Percentiles rank a stretch among this genome's conserved stretches.
Evolutionary conservation across 768 basidiomycete species (phyloP).

Genomic region (Leucocoprinus birnbaumii): DNA sequence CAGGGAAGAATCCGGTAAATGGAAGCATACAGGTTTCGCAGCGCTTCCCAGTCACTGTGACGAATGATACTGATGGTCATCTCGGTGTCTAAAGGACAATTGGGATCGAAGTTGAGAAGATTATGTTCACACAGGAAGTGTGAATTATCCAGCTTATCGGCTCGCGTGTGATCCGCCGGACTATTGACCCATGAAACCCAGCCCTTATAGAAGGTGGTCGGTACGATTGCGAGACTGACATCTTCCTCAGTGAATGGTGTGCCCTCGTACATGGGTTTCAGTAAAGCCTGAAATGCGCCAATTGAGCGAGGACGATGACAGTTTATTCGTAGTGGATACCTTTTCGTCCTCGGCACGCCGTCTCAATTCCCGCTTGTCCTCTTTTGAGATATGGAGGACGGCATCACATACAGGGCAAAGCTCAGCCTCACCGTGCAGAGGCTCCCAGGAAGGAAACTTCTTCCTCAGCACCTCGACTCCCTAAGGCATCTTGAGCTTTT

Average conservation of each 20-base stretch:
- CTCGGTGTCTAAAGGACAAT: slow-evolving; percentile 55
- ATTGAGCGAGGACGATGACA: not conserved
- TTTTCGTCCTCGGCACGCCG: slow-evolving; percentile 78
- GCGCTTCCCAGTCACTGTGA: slow-evolving; percentile 60
- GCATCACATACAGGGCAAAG: slow-evolving; percentile 65
- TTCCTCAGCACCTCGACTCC: slow-evolving; percentile 51
- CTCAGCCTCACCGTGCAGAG: slow-evolving; percentile 46
- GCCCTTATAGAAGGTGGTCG: slow-evolving; percentile 55
- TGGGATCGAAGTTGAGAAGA: slow-evolving; percentile 64
- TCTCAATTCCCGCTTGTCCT: slow-evolving; percentile 59
- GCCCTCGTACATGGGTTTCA: slow-evolving; percentile 62
- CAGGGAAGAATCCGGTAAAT: slow-evolving; percentile 7
- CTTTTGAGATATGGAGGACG: slow-evolving; percentile 49
- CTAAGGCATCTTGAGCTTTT: slow-evolving; percentile 32
- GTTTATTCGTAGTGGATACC: slow-evolving; percentile 31
- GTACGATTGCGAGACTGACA: slow-evolving; percentile 51
- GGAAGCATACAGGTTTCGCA: slow-evolving; percentile 52
- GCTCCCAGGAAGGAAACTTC: slow-evolving; percentile 66
- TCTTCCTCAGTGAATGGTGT: slow-evolving; percentile 40
- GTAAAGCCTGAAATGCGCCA: slow-evolving; percentile 43
- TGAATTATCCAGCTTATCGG: slow-evolving; percentile 59
- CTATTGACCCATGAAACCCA: slow-evolving; percentile 73
- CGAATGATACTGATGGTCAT: slow-evolving; percentile 53
- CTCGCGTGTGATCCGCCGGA: slow-evolving; percentile 53
- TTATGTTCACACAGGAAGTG: slow-evolving; percentile 68